Evolutionary conservation across 139 green algal genomes (phyloP), one percentile per base, ranked within the genome.

Genomic region (Haematococcus sp.): DNA sequence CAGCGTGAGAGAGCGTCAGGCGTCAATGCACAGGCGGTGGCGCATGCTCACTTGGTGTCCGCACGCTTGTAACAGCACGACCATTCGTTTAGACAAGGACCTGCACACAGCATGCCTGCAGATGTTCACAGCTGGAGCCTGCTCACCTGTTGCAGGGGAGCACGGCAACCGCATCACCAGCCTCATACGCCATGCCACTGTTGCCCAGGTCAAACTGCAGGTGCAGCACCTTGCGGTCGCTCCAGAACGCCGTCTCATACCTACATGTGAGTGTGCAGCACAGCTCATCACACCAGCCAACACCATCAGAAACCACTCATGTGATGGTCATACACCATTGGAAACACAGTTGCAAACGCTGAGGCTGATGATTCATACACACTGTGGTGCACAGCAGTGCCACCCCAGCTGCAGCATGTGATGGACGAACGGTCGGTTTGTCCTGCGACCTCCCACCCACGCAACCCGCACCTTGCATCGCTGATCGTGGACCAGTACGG

Each of bases 131-230:
- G n/a, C n/a, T n/a, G n/a, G n/a, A n/a, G n/a, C n/a, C 40, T 33
- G 63, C 32, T 65, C 20, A 55, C 70, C 75, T 35, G 70, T 80
- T 86, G 31, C 46, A n/a, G 2, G 92, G 88, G 25, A 93, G 65
- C 7, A 99, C 56, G 17, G 91, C 95, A 0, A 98, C 70, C 11
- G 90, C 87, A 80, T 98, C 95, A 15, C 95, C 95, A 0, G 94
- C 86, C 19, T 79, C 61, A 35, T 91, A 97, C 13, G 20, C 43
- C 60, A 97, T 89, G 73, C 88, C 86, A 59, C 79, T 93, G 58
- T 72, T 84, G 0, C 49, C 25, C 0, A 97, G 31, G 69, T 94
- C 88, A 0, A 98, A 51, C 79, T 94, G 88, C 58, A 97, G 20
- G 75, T 98, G 92, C 46, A 98, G 74, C 56, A 99, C 93, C 63